Conservation (phyloP, 108 stramenopile species). For the Fistulifera pelliculosa region DNA sequence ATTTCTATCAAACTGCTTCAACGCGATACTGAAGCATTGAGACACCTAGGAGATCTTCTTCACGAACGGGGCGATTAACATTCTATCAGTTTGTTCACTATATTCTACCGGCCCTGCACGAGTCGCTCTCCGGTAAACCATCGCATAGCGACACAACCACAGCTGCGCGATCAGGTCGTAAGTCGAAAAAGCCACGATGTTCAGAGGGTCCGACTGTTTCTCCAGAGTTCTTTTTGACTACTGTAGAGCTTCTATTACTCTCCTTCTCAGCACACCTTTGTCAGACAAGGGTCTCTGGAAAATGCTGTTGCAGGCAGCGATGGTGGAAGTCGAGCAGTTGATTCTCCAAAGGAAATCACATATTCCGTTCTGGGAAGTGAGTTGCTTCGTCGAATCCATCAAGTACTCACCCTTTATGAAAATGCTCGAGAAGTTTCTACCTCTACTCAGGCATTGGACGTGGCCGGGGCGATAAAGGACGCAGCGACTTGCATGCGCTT, state of each 20-base stretch:
- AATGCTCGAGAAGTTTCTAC: conserved; percentile 10
- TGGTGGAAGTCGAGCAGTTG: too few relatives aligned
- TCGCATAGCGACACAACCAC: too few relatives aligned
- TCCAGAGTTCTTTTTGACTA: too few relatives aligned
- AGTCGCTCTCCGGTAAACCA: not conserved
- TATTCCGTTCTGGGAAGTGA: conserved; percentile 8
- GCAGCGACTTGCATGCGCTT: conserved; percentile 12
- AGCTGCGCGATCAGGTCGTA: too few relatives aligned
- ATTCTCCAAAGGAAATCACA: too few relatives aligned
- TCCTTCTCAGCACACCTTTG: not conserved
- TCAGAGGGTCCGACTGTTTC: too few relatives aligned
- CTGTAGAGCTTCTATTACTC: too few relatives aligned
- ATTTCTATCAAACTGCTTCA: conserved; percentile 13
- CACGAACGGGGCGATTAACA: conserved; percentile 16
- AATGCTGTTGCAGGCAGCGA: not conserved
- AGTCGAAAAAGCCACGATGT: too few relatives aligned
- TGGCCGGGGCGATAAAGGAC: not conserved
- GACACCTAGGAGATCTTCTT: conserved; percentile 19
- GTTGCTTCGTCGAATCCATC: conserved; percentile 26
- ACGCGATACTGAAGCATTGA: conserved; percentile 17
- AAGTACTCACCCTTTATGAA: conserved; percentile 29
- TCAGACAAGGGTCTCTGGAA: not conserved
- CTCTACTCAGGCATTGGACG: not conserved
- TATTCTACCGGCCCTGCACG: conserved; percentile 35
- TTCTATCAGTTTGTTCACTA: conserved; percentile 30